Base-by-base conservation (phyloP, 2,329 filamentous ascomycete species). In the Pseudogymnoascus sp. region DNA sequence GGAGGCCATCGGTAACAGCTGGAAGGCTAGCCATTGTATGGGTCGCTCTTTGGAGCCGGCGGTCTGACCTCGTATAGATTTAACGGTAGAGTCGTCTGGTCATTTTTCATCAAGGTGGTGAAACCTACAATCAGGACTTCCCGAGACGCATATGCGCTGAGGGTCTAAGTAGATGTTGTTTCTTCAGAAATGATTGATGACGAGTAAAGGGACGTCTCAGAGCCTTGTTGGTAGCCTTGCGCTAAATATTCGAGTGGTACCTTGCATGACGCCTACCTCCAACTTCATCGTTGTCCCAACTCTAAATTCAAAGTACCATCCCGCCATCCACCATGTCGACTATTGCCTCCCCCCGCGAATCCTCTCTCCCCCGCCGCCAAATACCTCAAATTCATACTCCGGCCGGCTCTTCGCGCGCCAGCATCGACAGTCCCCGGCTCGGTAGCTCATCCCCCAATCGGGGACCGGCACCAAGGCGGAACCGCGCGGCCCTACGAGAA, bases 401-500 rank as follows among this genome's bases (percentile, higher is more conserved):
- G 0, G 88, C 87, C 5, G 89, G 88, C 40, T 94, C 91, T 35
- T 82, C 84, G 38, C 89, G 91, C 11, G 87, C 89, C 4, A 92
- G 89, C 37, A 80, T 90, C 74, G 89, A 92, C 69, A 77, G 77
- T 63, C 77, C 81, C 35, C 65, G 67, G 12, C 59, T 66, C 37
- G 61, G 64, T 14, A 77, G 83, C 65, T 77, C 76, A 64, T 89
- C 84, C 1, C 83, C 82, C 65, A 79, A 78, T 69, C 76, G 74
- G 62, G 63, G 73, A 64, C 25, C 63, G 47, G 64, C 68, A 62
- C 64, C 67, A 65, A 67, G 63, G 67, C 66, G 66, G 63, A 96
- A 96, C 77, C 89, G 93, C 67, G 85, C 89, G 63, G 93, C 93
- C 5, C 82, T 97, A 18, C 89, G 94, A 70, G 92, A 97, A 73